Evolutionary conservation across 1,284 basidiomycete species (phyloP).

Genomic region (Marasmius sp.): DNA sequence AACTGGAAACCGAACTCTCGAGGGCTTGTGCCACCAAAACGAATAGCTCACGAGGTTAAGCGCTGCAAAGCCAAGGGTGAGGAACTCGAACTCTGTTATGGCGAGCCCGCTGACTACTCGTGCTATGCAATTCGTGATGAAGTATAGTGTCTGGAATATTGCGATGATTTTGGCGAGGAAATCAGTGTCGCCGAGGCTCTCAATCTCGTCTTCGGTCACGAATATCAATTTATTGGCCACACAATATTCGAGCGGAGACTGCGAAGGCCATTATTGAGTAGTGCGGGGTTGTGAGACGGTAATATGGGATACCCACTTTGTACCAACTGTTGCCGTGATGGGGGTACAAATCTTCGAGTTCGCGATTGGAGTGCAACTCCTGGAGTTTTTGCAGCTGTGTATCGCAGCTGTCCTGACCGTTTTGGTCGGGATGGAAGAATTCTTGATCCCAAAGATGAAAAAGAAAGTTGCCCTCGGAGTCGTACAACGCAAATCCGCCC

Average conservation of each 20-base stretch:
- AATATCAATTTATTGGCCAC: background rate
- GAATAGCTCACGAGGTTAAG: conserved; percentile 21
- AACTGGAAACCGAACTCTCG: conserved; percentile 15
- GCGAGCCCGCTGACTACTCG: conserved; percentile 21
- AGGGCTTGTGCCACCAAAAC: conserved; percentile 37
- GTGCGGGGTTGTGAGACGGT: too few relatives aligned
- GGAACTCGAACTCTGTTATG: conserved; percentile 30
- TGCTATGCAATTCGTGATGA: conserved; percentile 27
- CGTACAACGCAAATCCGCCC: conserved; percentile 27
- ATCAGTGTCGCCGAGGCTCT: conserved; percentile 29
- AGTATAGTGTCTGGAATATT: conserved; percentile 31
- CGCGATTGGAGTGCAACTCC: background rate
- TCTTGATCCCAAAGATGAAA: background rate
- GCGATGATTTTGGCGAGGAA: conserved; percentile 27
- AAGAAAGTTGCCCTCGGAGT: background rate
- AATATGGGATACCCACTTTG: background rate
- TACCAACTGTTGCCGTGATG: background rate
- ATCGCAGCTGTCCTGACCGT: background rate
- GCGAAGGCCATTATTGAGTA: background rate
- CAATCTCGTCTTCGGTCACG: conserved; percentile 24
- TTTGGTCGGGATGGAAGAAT: background rate
- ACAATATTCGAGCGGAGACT: background rate
- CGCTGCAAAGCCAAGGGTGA: conserved; percentile 27
- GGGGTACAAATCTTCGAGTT: too few relatives aligned
- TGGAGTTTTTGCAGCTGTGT: background rate